Base-by-base conservation (phyloP, 2,329 filamentous ascomycete species). In the Triangularia setosa region DNA sequence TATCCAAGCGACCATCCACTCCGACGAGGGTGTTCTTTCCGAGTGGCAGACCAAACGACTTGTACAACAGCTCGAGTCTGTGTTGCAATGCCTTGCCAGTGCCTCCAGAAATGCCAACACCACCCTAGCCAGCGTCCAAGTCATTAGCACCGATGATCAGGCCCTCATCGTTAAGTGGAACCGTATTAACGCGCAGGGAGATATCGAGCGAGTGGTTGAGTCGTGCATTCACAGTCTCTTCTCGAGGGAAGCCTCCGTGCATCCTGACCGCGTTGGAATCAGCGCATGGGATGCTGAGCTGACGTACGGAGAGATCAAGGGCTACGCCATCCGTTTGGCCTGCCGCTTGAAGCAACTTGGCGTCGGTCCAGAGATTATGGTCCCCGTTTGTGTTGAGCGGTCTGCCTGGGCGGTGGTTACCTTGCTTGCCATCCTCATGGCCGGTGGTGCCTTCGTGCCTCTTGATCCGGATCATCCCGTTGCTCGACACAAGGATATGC, bases 381-480 rank as follows among this genome's bases (percentile, higher is more conserved):
- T 74, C 1, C 72, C 71, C 4, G 65, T 75, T 5, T 73, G 70
- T 28, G 68, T 73, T 28, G 67, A 68, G 14, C 71, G 72, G 18
- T 72, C 69, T 7, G 61, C 66, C 16, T 68, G 67, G 69, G 57
- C 68, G 3, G 57, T 71, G 0, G 68, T 72, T 9, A 65, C 65
- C 8, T 62, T 75, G 23, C 27, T 74, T 23, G 72, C 65, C 18
- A 67, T 74, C 44, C 64, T 74, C 35, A 69, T 73, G 64, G 65
- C 71, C 1, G 74, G 74, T 24, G 72, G 68, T 6, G 73, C 70
- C 4, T 75, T 72, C 61, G 70, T 74, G 4, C 72, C 72, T 1
- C 65, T 74, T 12, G 73, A 75, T 54, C 69, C 71, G 1, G 67
- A 69, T 14, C 68, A 72, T 57, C 71, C 73, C 1, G 6, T 61